These are phyloP conservation scores for Arabis alpina DNA, from an alignment of 345 rosid species.

Conservation along the genomic window DNA sequence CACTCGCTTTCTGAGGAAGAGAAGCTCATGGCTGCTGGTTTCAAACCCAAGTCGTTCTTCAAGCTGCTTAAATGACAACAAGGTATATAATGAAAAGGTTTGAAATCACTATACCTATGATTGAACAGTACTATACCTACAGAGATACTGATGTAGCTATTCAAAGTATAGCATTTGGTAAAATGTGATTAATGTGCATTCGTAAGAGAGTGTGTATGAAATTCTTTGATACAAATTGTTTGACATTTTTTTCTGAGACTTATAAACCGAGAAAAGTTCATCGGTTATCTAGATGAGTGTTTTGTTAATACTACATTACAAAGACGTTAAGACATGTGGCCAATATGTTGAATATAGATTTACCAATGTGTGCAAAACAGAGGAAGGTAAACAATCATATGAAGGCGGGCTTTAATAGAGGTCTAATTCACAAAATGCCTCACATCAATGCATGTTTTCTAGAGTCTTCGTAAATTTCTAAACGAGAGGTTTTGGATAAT, in stretches of 20 bases:
- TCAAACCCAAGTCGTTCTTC: constrained; percentile 33
- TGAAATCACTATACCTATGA: neutral
- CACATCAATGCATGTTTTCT: neutral
- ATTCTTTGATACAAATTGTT: constrained; percentile 22
- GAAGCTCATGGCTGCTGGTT: constrained; percentile 41
- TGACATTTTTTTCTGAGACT: constrained; percentile 26
- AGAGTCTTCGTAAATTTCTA: neutral
- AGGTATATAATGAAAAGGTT: constrained; percentile 21
- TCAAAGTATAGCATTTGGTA: constrained; percentile 31
- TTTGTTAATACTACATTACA: constrained; percentile 21
- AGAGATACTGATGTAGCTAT: constrained; percentile 19
- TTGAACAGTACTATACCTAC: constrained; percentile 9
- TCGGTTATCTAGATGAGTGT: constrained; percentile 19
- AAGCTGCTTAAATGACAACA: constrained; percentile 28
- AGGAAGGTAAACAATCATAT: neutral
- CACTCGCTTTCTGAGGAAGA: constrained; percentile 86
- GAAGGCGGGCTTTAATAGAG: too few species aligned
- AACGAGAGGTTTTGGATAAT: neutral
- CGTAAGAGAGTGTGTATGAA: constrained; percentile 6
- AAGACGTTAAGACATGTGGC: neutral
- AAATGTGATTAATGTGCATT: constrained; percentile 35
- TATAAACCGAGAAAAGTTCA: neutral
- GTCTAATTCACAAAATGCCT: neutral
- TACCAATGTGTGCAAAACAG: constrained; percentile 6
- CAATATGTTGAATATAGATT: neutral